These are phyloP conservation scores for Cryphonectria japonica DNA, from an alignment of 2,329 filamentous ascomycete genomes.

Conservation along the genomic window DNA sequence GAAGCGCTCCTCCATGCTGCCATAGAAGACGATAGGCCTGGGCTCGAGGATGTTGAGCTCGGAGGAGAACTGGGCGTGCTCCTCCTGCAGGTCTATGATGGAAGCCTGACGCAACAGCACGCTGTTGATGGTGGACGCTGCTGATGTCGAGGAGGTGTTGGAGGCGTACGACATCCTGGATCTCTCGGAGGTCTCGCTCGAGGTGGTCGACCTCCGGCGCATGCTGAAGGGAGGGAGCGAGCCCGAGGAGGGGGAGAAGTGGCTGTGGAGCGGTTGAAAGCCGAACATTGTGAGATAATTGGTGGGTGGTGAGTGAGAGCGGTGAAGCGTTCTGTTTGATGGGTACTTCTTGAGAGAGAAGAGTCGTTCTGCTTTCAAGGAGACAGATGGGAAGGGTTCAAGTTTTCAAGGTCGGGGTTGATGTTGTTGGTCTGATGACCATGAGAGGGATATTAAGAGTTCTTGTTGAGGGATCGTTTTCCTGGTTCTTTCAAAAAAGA, in stretches of 20 bases:
- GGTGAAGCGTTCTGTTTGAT: constrained; percentile 23
- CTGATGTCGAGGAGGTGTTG: constrained; percentile 48
- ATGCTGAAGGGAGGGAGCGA: constrained; percentile 42
- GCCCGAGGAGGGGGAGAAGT: constrained; percentile 48
- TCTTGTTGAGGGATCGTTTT: background rate
- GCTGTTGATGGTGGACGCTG: constrained; percentile 58
- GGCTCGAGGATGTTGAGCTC: constrained; percentile 64
- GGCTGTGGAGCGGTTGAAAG: constrained; percentile 53
- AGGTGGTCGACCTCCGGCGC: constrained; percentile 54
- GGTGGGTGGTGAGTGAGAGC: background rate
- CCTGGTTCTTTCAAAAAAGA: constrained; percentile 10
- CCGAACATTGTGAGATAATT: constrained; percentile 49
- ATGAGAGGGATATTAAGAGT: constrained; percentile 15
- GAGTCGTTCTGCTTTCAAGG: background rate
- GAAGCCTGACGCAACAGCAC: constrained; percentile 62
- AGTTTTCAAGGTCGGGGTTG: background rate
- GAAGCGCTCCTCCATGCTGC: constrained; percentile 65
- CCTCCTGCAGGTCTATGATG: constrained; percentile 60
- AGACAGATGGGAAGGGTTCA: no score
- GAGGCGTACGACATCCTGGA: constrained; percentile 49
- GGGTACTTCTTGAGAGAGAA: background rate
- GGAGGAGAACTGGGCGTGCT: constrained; percentile 55
- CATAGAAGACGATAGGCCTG: constrained; percentile 65
- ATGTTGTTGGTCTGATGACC: constrained; percentile 3
- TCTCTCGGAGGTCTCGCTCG: constrained; percentile 45